A percentile compares a stretch with the other conserved stretches of the same genome.
Evolutionary conservation across 2,329 filamentous ascomycete species (phyloP).

Genomic region (Dactylellina haptotyla): DNA sequence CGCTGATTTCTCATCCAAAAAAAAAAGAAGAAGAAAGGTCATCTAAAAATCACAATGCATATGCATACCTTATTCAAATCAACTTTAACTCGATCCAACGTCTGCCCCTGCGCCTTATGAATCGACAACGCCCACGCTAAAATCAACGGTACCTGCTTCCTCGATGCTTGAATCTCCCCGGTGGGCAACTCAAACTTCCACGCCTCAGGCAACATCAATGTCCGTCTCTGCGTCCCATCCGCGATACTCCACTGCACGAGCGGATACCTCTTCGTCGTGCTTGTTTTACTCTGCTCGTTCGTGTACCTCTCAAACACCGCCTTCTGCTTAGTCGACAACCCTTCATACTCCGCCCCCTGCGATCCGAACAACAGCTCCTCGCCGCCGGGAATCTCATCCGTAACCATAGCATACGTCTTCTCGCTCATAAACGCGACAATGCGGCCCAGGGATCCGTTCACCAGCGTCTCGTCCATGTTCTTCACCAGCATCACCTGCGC

Average conservation of each 20-base stretch:
- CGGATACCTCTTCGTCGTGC: slow-evolving; percentile 74
- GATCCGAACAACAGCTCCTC: slow-evolving; percentile 64
- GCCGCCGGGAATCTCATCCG: slow-evolving; percentile 64
- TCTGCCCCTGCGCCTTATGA: slow-evolving; percentile 88
- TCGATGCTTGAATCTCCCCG: slow-evolving; percentile 84
- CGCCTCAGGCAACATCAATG: slow-evolving; percentile 85
- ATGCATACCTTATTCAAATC: slow-evolving; percentile 76
- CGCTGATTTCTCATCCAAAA: neutral
- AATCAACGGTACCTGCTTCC: slow-evolving; percentile 76
- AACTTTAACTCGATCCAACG: slow-evolving; percentile 90
- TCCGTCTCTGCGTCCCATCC: slow-evolving; percentile 77
- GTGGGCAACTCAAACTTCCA: slow-evolving; percentile 99
- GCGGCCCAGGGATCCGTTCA: slow-evolving; percentile 92
- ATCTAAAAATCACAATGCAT: too few relatives aligned
- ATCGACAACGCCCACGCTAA: slow-evolving; percentile 97
- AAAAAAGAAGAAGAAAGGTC: neutral
- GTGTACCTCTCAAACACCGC: slow-evolving; percentile 64
- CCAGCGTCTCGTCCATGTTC: slow-evolving; percentile 91
- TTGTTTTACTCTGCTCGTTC: slow-evolving; percentile 64
- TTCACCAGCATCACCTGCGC: slow-evolving; percentile 99
- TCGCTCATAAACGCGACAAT: slow-evolving; percentile 83
- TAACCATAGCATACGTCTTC: slow-evolving; percentile 67
- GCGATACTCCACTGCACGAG: slow-evolving; percentile 83
- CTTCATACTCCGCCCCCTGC: slow-evolving; percentile 52
- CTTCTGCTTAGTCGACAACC: slow-evolving; percentile 60